phyloP scores from a whole-genome alignment of 2,329 filamentous ascomycete genomes.

The Coniochaeta pulveracea region DNA sequence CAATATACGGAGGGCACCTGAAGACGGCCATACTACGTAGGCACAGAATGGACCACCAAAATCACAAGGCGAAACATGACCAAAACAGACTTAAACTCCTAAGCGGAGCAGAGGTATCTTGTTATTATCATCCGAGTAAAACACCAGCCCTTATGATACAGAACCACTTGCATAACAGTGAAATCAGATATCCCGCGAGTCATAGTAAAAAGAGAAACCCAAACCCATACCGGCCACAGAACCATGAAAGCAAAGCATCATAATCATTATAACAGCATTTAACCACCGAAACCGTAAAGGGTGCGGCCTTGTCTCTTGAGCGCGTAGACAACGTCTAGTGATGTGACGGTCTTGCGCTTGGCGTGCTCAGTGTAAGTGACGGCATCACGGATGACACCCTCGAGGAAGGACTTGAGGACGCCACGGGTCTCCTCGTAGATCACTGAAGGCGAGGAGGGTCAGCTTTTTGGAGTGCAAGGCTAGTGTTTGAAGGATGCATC shows the following conservation, averaged over 20 bases:
- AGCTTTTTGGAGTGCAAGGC: constrained; percentile 6
- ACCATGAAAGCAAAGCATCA: constrained; percentile 12
- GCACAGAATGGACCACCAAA: too few species aligned
- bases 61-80: background rate
- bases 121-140: constrained; percentile 13
- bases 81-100: background rate
- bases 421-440: constrained; percentile 72
- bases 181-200: constrained; percentile 15
- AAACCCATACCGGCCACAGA: constrained; percentile 9
- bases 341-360: constrained; percentile 72
- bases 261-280: constrained; percentile 26
- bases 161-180: constrained; percentile 12
- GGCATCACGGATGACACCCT: constrained; percentile 65
- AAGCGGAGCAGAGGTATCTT: background rate
- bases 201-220: constrained; percentile 15
- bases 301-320: constrained; percentile 62
- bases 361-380: constrained; percentile 73
- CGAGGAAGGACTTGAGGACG: constrained; percentile 70
- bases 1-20: too few species aligned
- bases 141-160: constrained; percentile 16
- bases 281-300: constrained; percentile 86
- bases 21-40: too few species aligned
- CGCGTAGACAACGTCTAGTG: constrained; percentile 56
- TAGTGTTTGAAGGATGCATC: too few species aligned
- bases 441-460: constrained; percentile 38